Percentiles rank a stretch among this genome's conserved stretches.
Evolutionary conservation across 169 alveolate genomes (phyloP).

Genomic region (Fabrea salina): DNA sequence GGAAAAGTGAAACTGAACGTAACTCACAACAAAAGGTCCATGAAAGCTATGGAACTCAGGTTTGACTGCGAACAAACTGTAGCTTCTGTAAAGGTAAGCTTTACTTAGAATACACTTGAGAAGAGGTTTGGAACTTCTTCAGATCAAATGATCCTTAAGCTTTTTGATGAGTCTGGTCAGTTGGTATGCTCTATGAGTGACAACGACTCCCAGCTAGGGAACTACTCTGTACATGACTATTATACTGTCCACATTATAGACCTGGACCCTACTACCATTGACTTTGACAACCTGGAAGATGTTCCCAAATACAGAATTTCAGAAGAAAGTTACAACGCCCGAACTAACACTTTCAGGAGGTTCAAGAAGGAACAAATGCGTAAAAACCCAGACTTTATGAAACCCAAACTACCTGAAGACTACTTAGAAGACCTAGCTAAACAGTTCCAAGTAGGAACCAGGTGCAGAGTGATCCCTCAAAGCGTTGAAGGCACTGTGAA

Average conservation of each 20-base stretch:
- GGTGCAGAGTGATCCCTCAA: conserved; percentile 76
- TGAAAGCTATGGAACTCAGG: conserved; percentile 73
- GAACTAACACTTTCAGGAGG: conserved; percentile 68
- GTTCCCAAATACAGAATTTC: conserved; percentile 76
- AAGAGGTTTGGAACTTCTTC: conserved; percentile 77
- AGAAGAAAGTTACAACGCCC: conserved; percentile 78
- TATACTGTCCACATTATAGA: conserved; percentile 79
- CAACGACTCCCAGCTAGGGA: conserved; percentile 59
- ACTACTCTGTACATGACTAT: conserved; percentile 68
- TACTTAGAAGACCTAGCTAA: conserved; percentile 72
- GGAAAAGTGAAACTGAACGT: conserved; percentile 63
- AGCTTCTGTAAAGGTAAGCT: conserved; percentile 59
- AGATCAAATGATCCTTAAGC: conserved; percentile 65
- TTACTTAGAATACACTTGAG: conserved; percentile 37
- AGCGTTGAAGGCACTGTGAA: conserved; percentile 81
- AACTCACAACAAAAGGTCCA: conserved; percentile 69
- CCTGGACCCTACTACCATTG: conserved; percentile 51
- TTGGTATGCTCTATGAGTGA: conserved; percentile 56
- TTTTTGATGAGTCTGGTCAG: conserved; percentile 64
- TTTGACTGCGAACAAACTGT: conserved; percentile 65
- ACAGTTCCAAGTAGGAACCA: conserved; percentile 53
- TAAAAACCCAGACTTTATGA: conserved; percentile 69
- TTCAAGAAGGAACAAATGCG: conserved; percentile 62
- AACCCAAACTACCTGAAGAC: conserved; percentile 64
- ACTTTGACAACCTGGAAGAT: conserved; percentile 66